phyloP scores from a whole-genome alignment of 345 rosid species.

The Sapria himalayana region DNA sequence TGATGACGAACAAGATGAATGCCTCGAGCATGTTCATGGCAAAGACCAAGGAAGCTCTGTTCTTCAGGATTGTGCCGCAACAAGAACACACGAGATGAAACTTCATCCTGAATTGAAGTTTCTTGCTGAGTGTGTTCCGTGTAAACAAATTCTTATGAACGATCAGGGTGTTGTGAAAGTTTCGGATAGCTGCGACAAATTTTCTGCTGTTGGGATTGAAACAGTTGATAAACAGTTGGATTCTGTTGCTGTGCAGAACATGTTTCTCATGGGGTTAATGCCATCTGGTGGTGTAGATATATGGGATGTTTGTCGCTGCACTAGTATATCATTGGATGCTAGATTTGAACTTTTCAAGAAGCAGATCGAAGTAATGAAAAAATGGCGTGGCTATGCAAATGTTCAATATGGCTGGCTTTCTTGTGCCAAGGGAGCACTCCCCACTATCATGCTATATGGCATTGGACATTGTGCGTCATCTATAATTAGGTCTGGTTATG shows the following conservation, averaged over 20 bases:
- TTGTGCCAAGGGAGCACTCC: slow-evolving; percentile 25
- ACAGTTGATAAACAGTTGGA: slow-evolving; percentile 16
- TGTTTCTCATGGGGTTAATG: slow-evolving; percentile 33
- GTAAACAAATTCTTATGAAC: slow-evolving; percentile 15
- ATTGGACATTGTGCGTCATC: slow-evolving; percentile 46
- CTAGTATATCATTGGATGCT: slow-evolving; percentile 20
- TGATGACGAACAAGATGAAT: slow-evolving; percentile 17
- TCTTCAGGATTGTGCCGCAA: slow-evolving; percentile 11
- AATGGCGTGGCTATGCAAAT: slow-evolving; percentile 64
- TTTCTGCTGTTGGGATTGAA: slow-evolving; percentile 11
- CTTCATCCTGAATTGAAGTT: slow-evolving; percentile 56
- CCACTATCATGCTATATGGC: slow-evolving; percentile 29
- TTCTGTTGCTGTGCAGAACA: slow-evolving; percentile 19
- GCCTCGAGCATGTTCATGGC: slow-evolving; percentile 18
- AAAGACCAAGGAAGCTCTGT: slow-evolving; percentile 10
- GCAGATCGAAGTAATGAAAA: slow-evolving; percentile 48
- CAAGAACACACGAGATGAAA: slow-evolving; percentile 49
- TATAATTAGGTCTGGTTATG: slow-evolving; percentile 28
- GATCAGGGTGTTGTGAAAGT: slow-evolving; percentile 13
- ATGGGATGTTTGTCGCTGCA: slow-evolving; percentile 24
- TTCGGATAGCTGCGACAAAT: slow-evolving; percentile 27
- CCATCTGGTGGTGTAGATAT: slow-evolving; percentile 22
- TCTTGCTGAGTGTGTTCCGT: slow-evolving; percentile 18
- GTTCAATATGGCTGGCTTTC: slow-evolving; percentile 83
- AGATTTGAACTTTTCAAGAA: slow-evolving; percentile 52